Conservation (phyloP, 306 rosid genomes). For the Cyamopsis tetragonoloba region DNA sequence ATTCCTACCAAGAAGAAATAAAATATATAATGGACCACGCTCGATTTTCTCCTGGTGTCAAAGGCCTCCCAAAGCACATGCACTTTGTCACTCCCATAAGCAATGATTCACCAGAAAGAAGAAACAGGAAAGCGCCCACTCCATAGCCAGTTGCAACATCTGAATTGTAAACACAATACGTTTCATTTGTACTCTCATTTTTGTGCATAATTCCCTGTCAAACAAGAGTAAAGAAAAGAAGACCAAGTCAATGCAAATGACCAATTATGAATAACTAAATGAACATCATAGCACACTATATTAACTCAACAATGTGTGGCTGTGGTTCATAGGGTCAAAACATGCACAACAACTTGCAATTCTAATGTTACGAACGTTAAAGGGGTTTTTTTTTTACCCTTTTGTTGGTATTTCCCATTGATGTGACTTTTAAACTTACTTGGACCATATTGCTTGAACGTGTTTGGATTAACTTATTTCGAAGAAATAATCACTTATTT, state of each 20-base stretch:
- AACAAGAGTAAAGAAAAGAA: neutral
- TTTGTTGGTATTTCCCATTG: neutral
- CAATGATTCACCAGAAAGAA: constrained; percentile 74
- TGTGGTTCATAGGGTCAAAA: neutral
- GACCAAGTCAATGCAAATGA: neutral
- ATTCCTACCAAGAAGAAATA: constrained; percentile 72
- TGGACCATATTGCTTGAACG: too few species aligned
- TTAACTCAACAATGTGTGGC: neutral
- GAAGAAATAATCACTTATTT: too few species aligned
- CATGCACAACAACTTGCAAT: neutral
- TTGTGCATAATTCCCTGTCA: constrained; percentile 54
- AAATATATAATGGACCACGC: constrained; percentile 94
- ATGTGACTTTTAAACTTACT: neutral
- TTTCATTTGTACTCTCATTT: constrained; percentile 43
- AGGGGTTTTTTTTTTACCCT: neutral
- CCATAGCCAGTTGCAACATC: constrained; percentile 97
- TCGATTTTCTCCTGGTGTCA: constrained; percentile 73
- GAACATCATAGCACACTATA: neutral
- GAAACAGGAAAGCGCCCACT: constrained; percentile 80
- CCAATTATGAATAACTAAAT: neutral
- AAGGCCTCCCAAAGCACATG: constrained; percentile 92
- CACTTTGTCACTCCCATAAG: constrained; percentile 86
- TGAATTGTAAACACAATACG: constrained; percentile 79
- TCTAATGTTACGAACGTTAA: neutral
- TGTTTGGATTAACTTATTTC: too few species aligned